phyloP scores from a whole-genome alignment of 2,329 filamentous ascomycete genomes.

The Stachybotrys chlorohalonatus region DNA sequence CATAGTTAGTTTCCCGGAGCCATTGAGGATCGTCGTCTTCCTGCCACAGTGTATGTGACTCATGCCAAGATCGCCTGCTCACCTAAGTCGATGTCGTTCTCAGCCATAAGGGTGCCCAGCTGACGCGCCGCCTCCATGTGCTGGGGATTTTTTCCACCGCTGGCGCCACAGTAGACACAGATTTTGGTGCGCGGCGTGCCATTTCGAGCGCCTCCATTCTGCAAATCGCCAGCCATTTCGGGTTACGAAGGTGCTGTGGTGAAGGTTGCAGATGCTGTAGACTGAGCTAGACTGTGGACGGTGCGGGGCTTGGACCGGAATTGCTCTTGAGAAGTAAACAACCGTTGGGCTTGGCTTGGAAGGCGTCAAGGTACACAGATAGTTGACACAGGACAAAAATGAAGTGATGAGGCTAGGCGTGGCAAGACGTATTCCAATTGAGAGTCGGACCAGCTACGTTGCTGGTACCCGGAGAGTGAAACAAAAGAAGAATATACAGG shows the following conservation, averaged over 20 bases:
- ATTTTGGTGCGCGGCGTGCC: conserved; percentile 51
- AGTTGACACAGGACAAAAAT: too few relatives aligned
- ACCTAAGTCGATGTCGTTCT: conserved; percentile 69
- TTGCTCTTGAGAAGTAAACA: too few relatives aligned
- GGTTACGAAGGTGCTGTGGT: not conserved
- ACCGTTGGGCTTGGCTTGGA: too few relatives aligned
- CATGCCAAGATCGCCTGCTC: conserved; percentile 11
- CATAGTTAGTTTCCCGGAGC: not conserved
- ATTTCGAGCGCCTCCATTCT: conserved; percentile 14
- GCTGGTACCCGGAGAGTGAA: too few relatives aligned
- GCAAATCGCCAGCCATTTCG: conserved; percentile 3
- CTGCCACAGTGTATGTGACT: not conserved
- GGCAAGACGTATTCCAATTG: too few relatives aligned
- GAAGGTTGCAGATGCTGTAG: not conserved
- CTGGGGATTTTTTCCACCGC: conserved; percentile 58
- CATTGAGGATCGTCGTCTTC: not conserved
- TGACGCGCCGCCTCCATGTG: conserved; percentile 72
- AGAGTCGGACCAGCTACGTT: too few relatives aligned
- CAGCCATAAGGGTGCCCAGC: conserved; percentile 66
- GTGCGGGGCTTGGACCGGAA: too few relatives aligned
- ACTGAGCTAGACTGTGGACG: too few relatives aligned
- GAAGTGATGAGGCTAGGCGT: too few relatives aligned
- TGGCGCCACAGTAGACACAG: conserved; percentile 91
- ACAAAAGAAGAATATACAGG: not conserved
- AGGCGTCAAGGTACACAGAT: too few relatives aligned